Conservation (phyloP, 2,329 filamentous ascomycete species). For the Zasmidium citrigriseum region DNA sequence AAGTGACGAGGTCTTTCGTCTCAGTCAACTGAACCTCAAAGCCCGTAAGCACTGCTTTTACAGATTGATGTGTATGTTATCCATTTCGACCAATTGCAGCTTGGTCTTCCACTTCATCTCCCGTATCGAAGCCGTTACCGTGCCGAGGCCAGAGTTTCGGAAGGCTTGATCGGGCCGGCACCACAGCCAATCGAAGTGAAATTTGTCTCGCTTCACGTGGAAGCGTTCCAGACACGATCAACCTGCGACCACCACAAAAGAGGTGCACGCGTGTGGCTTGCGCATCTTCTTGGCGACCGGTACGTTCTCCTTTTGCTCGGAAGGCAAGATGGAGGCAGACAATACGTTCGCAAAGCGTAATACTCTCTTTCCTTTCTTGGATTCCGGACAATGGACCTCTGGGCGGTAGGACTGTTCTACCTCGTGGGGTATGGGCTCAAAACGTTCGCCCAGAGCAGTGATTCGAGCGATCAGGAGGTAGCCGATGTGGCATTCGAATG, state of each 20-base stretch:
- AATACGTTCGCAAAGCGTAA: neutral
- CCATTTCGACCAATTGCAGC: no score
- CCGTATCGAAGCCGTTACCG: no score
- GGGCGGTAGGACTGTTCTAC: neutral
- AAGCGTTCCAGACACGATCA: neutral
- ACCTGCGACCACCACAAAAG: neutral
- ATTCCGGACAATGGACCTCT: neutral
- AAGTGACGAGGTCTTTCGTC: no score
- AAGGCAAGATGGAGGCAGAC: neutral
- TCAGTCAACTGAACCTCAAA: no score
- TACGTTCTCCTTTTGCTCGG: neutral
- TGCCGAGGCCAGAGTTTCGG: neutral
- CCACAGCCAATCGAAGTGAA: neutral
- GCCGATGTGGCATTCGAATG: neutral
- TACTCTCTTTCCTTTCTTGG: neutral
- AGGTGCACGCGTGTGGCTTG: neutral
- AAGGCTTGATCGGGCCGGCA: neutral
- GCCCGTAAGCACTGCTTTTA: no score
- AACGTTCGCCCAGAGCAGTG: neutral
- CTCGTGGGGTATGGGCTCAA: neutral
- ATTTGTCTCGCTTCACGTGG: neutral
- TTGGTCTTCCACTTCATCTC: no score
- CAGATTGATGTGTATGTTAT: no score
- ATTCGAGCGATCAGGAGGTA: neutral
- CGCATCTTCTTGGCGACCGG: neutral